Evolutionary conservation across 768 basidiomycete species (phyloP).

Genomic region (Panellus pusillus): DNA sequence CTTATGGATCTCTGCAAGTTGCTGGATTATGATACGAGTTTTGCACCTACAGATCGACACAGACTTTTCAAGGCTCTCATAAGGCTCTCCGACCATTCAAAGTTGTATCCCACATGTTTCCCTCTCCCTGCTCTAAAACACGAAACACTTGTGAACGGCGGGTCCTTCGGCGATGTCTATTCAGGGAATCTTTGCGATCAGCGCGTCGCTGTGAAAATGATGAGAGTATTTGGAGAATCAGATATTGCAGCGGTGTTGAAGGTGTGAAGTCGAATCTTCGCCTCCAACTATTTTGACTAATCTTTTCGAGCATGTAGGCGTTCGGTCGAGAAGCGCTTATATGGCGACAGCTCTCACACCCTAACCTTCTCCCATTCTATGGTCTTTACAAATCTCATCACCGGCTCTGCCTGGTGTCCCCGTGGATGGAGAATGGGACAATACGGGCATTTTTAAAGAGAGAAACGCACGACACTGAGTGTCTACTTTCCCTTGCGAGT

Average conservation of each 20-base stretch:
- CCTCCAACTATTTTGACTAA: not conserved
- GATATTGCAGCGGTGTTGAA: conserved; percentile 10
- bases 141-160: conserved; percentile 6
- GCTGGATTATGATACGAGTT: conserved; percentile 3
- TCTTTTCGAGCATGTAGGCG: not conserved
- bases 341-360: conserved; percentile 21
- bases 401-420: conserved; percentile 25
- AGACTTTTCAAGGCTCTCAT: conserved; percentile 8
- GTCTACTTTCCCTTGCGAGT: conserved; percentile 9
- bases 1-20: not conserved
- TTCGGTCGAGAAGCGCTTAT: conserved; percentile 23
- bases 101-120: conserved; percentile 10
- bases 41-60: not conserved
- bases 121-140: conserved; percentile 6
- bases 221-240: conserved; percentile 9
- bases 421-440: conserved; percentile 33
- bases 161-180: conserved; percentile 16
- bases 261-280: not conserved
- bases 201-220: conserved; percentile 14
- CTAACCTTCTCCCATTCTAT: conserved; percentile 25
- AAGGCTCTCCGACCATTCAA: conserved; percentile 8
- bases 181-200: conserved; percentile 7
- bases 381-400: conserved; percentile 20
- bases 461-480: not conserved
- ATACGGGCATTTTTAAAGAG: conserved; percentile 20